Evolutionary conservation across 2,329 filamentous ascomycete species (phyloP).

Genomic region (Exophiala mesophila): DNA sequence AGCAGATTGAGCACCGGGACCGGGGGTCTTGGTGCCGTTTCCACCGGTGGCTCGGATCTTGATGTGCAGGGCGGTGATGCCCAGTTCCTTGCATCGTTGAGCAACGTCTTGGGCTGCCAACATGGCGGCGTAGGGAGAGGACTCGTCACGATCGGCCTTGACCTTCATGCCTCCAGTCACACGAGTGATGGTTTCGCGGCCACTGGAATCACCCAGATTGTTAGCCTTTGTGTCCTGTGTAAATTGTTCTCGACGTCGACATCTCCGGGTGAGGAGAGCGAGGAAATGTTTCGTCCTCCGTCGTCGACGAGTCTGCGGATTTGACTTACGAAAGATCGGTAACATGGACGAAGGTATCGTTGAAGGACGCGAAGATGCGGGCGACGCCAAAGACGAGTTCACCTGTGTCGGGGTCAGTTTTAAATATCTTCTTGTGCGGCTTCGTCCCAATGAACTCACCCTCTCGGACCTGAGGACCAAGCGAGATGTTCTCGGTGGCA

Average conservation of each 20-base stretch:
- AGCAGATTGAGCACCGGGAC: constrained; percentile 97
- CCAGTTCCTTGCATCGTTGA: constrained; percentile 78
- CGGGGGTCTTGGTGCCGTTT: constrained; percentile 99
- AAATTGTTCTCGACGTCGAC: constrained; percentile 15
- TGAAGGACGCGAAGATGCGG: constrained; percentile 95
- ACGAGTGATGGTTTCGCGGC: constrained; percentile 99
- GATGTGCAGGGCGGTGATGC: constrained; percentile 96
- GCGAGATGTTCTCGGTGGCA: constrained; percentile 92
- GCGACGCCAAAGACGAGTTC: constrained; percentile 98
- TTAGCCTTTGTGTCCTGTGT: constrained; percentile 49
- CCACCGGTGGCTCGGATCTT: constrained; percentile 99
- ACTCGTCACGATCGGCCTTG: constrained; percentile 99
- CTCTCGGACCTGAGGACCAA: constrained; percentile 94
- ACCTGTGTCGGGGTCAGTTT: constrained; percentile 48
- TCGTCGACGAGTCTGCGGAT: not conserved
- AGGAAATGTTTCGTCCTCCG: too few species aligned
- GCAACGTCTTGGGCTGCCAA: constrained; percentile 98
- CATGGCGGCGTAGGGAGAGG: constrained; percentile 99
- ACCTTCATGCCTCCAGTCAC: constrained; percentile 99
- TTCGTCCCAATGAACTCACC: constrained; percentile 52
- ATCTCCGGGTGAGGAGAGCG: too few species aligned
- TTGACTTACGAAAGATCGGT: constrained; percentile 87
- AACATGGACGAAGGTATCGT: constrained; percentile 94
- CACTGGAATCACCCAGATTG: constrained; percentile 70
- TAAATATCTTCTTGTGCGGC: not conserved